Percentiles rank a stretch among this genome's conserved stretches.
phyloP scores from a whole-genome alignment of 352 stramenopile species.

The Phytopythium boreale region DNA sequence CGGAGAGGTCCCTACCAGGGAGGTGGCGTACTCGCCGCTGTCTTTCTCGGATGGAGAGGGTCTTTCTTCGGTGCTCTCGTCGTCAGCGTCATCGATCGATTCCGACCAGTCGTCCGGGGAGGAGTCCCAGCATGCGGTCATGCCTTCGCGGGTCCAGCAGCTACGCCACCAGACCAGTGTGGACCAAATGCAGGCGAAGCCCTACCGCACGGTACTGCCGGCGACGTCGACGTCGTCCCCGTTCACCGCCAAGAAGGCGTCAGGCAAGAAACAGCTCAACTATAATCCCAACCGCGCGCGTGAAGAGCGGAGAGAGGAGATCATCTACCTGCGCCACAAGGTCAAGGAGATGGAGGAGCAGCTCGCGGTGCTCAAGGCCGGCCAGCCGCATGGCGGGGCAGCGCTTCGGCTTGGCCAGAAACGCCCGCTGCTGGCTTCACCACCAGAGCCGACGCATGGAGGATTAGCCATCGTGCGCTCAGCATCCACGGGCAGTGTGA shows the following conservation, averaged over 20 bases:
- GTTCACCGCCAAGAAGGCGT: conserved; percentile 18
- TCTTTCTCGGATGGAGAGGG: neutral
- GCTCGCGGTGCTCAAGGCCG: conserved; percentile 16
- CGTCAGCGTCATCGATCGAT: neutral
- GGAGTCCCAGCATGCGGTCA: neutral
- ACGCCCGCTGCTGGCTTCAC: conserved; percentile 10
- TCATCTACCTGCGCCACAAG: conserved; percentile 27
- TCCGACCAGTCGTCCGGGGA: conserved; percentile 1
- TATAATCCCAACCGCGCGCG: conserved; percentile 28
- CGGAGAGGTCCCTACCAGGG: neutral
- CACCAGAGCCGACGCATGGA: conserved; percentile 6
- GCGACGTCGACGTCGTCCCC: neutral
- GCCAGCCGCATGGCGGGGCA: conserved; percentile 9
- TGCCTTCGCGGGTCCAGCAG: neutral
- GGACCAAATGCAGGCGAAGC: neutral
- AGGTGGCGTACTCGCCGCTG: neutral
- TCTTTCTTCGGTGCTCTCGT: too few relatives aligned
- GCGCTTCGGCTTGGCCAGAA: conserved; percentile 13
- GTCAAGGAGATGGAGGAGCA: conserved; percentile 28
- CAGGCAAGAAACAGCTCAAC: conserved; percentile 6
- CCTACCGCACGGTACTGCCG: conserved; percentile 1
- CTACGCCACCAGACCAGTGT: neutral
- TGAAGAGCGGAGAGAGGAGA: conserved; percentile 30
- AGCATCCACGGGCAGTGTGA: conserved; percentile 8
- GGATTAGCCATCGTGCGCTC: conserved; percentile 4